Evolutionary conservation across 1,284 basidiomycete species (phyloP).

Genomic region (Cutaneotrichosporon curvatum): DNA sequence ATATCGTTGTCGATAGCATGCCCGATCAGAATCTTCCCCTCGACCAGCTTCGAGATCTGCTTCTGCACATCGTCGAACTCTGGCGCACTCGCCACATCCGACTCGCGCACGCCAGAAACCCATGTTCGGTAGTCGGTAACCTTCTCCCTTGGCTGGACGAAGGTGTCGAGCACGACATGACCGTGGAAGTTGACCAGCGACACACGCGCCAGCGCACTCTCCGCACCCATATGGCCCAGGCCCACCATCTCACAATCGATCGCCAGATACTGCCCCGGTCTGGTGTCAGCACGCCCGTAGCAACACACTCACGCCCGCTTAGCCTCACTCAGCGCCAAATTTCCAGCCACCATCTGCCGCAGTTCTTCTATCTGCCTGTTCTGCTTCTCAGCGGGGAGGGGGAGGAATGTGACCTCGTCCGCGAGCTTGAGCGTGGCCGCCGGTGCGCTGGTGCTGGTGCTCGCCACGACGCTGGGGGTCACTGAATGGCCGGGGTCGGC

Average conservation of each 20-base stretch:
- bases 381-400: slow-evolving; percentile 18
- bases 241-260: slow-evolving; percentile 99
- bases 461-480: no score
- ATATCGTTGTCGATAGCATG: slow-evolving; percentile 91
- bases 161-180: slow-evolving; percentile 69
- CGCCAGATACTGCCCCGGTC: slow-evolving; percentile 51
- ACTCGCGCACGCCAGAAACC: slow-evolving; percentile 75
- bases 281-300: slow-evolving; percentile 11
- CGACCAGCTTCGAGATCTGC: slow-evolving; percentile 67
- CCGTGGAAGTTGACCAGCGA: slow-evolving; percentile 89
- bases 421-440: no score
- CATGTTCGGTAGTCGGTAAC: slow-evolving; percentile 92
- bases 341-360: slow-evolving; percentile 38
- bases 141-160: slow-evolving; percentile 77
- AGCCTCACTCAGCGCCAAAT: slow-evolving; percentile 27
- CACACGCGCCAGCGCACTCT: slow-evolving; percentile 83
- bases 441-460: no score
- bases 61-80: slow-evolving; percentile 75
- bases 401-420: slow-evolving; percentile 17
- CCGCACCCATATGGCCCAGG: slow-evolving; percentile 68
- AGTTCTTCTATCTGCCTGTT: slow-evolving; percentile 32
- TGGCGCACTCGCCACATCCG: slow-evolving; percentile 72
- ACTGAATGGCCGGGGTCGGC: no score
- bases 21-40: slow-evolving; percentile 79
- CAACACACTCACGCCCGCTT: slow-evolving; percentile 31